Base-by-base conservation (phyloP, 768 basidiomycete genomes). In the Mycena haematopus region DNA sequence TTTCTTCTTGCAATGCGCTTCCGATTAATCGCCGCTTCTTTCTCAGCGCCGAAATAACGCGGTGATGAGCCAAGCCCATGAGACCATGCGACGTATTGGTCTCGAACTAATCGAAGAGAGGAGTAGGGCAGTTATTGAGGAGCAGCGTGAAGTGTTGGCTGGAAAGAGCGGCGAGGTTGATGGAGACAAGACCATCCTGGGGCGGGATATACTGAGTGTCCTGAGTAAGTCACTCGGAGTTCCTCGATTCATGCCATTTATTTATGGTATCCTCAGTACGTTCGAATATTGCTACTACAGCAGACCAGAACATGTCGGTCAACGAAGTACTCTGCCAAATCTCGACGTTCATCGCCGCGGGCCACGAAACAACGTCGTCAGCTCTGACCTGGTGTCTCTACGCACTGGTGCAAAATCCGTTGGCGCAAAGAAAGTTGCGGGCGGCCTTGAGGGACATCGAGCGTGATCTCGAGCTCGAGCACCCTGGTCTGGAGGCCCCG, bases 361-460 rank as follows among this genome's bases (percentile, higher is more conserved):
- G 89, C 13, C 84, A 90, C 74, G 88, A 90, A 71, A 87, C 87
- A 1, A 82, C 82, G 19, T 78, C 84, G 0, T 79, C 79, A 7
- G 83, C 86, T 4, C 75, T 89, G 17, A 79, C 85, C 8, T 91
- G 87, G 87, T 83, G 82, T 57, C 76, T 90, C 3, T 87, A 86
- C 70, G 80, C 82, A 45, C 80, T 90, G 56, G 69, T 71, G 11
- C 64, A 78, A 57, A 70, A 81, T 50, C 81, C 80, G 0, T 72
- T 71, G 3, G 71, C 74, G n/a, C 88, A 89, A 68, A 61, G 66
- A 21, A 72, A 71, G 44, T 76, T 90, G 13, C 82, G 85, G 19
- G 72, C 72, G 13, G 84, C 82, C 29, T 72, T 86, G 22, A 72
- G 73, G 22, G 72, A 72, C 49, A 61, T 72, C 35, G 62, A 63